Base-by-base conservation (phyloP, 805 yeast species). In the Blastobotrys mokoenaii region DNA sequence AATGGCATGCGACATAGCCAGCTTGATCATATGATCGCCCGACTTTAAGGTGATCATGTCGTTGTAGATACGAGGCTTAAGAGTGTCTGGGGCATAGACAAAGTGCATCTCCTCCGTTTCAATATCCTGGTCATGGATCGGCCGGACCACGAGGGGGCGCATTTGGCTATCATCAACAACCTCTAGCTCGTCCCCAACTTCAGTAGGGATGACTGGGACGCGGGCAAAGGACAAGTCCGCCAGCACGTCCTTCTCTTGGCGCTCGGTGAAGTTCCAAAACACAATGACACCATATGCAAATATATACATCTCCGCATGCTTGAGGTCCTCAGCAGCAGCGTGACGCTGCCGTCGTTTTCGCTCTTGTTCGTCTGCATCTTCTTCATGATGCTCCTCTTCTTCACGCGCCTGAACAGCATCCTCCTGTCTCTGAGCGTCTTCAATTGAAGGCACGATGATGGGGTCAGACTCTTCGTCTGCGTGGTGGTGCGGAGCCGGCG, bases 271-370 rank as follows among this genome's bases (percentile, higher is more conserved):
- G 59, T 93, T 93, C 98, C 98, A 93, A 58, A 93, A 89, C 16
- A 93, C 97, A n/a, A 93, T 87, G 11, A 90, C 95, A 16, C 98
- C 98, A 61, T 93, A 93, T 44, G 79, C 80, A 60, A 90, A 79
- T 11, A 93, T 76, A 58, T 93, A 93, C 71, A 93, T 74, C 58
- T 90, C 97, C 0, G 96, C 73, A 45, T 66, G 67, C 51, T 76
- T 77, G 2, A 74, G 65, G 41, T 74, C 67, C 10, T 35, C 29
- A 25, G 35, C 43, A 29, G 11, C 7, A 4, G 14, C 38, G 5
- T 14, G 20, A n/a, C n/a, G n/a, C n/a, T n/a, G n/a, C n/a, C n/a
- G n/a, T n/a, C n/a, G n/a, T n/a, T n/a, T n/a, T n/a, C n/a, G n/a
- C 14, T 31, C 79, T 0, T 46, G 47, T 11, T 49, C 41, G 38